phyloP scores from a whole-genome alignment of 2,329 filamentous ascomycete species.

The Aspergillus terreus region DNA sequence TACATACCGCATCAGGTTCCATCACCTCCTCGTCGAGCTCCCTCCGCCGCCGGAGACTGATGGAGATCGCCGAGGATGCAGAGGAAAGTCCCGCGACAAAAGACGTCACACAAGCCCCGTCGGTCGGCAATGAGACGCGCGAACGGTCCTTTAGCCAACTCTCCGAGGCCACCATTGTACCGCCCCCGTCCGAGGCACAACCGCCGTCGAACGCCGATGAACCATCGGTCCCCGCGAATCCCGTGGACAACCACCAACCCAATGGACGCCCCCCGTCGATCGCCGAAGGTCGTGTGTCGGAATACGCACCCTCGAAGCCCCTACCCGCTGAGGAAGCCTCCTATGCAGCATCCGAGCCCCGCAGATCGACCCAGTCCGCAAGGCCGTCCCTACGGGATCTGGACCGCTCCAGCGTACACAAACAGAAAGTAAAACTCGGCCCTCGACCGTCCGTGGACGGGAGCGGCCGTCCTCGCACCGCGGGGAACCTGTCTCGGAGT shows the following conservation, averaged over 20 bases:
- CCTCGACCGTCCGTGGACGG: conserved; percentile 71
- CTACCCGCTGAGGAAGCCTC: conserved; percentile 32
- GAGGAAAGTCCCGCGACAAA: conserved; percentile 69
- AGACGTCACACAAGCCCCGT: conserved; percentile 38
- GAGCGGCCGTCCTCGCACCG: conserved; percentile 59
- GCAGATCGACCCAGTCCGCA: conserved; percentile 39
- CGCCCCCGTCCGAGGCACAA: conserved; percentile 18
- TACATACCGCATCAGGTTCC: conserved; percentile 83
- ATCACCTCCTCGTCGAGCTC: conserved; percentile 82
- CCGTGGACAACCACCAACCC: conserved; percentile 7
- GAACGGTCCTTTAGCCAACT: conserved; percentile 28
- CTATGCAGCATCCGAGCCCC: conserved; percentile 31
- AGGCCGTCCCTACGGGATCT: conserved; percentile 45
- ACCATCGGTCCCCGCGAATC: conserved; percentile 11
- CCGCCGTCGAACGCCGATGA: conserved; percentile 16
- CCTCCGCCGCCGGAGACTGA: conserved; percentile 69
- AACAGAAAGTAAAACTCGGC: conserved; percentile 77
- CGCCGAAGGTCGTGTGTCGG: conserved; percentile 14
- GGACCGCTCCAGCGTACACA: conserved; percentile 36
- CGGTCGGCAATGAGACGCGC: conserved; percentile 17
- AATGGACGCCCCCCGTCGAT: conserved; percentile 11
- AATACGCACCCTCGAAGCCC: conserved; percentile 18
- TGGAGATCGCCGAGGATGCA: conserved; percentile 91
- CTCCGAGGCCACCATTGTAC: conserved; percentile 34
- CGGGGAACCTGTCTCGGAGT: conserved; percentile 44